Conservation (phyloP, 345 rosid genomes). For the Sonneratia alba region DNA sequence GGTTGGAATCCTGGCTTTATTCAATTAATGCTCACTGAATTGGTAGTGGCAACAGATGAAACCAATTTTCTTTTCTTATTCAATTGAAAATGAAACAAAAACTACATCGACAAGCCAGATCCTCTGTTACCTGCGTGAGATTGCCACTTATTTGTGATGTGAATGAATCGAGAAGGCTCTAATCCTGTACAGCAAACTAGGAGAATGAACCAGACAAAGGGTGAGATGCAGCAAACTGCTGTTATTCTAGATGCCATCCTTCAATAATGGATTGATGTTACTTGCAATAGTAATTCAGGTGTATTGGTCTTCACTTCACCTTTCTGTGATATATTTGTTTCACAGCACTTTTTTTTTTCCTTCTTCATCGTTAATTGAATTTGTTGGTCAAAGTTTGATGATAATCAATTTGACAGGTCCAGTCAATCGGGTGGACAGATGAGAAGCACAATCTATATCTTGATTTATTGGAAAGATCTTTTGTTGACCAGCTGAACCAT, state of each 20-base stretch:
- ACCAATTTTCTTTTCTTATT: not conserved
- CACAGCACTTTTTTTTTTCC: not conserved
- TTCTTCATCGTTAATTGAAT: not conserved
- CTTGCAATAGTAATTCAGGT: not conserved
- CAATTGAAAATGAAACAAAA: not conserved
- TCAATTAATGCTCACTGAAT: not conserved
- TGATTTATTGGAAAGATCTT: conserved; percentile 50
- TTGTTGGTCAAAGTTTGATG: not conserved
- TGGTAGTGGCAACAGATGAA: not conserved
- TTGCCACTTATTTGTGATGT: not conserved
- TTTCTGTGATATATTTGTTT: not conserved
- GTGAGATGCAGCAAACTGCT: not conserved
- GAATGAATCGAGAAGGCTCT: no score
- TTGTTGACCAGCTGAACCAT: conserved; percentile 47
- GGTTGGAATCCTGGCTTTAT: not conserved
- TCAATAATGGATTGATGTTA: not conserved
- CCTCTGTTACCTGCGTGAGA: not conserved
- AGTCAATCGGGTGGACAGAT: conserved; percentile 49
- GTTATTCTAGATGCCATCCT: not conserved
- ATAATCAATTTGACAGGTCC: conserved; percentile 27
- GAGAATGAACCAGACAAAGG: not conserved
- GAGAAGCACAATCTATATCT: conserved; percentile 62
- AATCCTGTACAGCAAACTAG: no score
- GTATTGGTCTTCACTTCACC: not conserved
- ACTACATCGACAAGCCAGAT: not conserved